Base-by-base conservation (phyloP, 1,139 yeast species). In the Taiozyma onychis region DNA sequence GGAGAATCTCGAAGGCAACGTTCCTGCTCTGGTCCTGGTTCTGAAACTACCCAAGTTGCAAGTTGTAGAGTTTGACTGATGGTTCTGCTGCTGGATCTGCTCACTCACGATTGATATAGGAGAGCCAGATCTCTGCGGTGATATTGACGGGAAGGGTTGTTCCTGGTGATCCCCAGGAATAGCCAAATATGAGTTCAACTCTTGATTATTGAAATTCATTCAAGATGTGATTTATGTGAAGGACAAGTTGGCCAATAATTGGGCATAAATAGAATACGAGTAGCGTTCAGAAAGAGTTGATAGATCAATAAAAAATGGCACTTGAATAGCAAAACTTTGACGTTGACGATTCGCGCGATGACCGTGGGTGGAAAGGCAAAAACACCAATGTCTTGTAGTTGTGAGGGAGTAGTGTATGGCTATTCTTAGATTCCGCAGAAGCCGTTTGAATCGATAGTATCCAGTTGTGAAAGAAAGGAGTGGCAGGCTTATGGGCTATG, bases 1-100 rank as follows among this genome's bases (percentile, higher is more conserved):
- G 56, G 44, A 48, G 39, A 75, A 67, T 44, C 75, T 67, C n/a
- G 81, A 73, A 3, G 83, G 81, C 34, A 77, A 61, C 14, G 85
- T 80, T 3, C 84, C 85, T 4, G 85, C 79, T 58, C 85, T 70
- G 54, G 77, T 73, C 56, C 85, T 69, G 16, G 75, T 54, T 57
- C 72, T 62, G 43, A 67, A 63, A 26, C 64, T 61, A 3, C 75
- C 75, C 43, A 70, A 48, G 41, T 54, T 55, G 43, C 56, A 54
- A 1, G 56, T 47, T 13, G 50, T 44, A 3, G 47, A 22, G 16
- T 34, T 48, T 18, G 50, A 43, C 24, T 46, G 43, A n/a, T 26
- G 39, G 24, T 41, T 32, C 30, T 47, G 39, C n/a, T 34, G 26
- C 16, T 39, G 41, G 14, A 47, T 11, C 39, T 54, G 58, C 34